Evolutionary conservation across 2,329 filamentous ascomycete species (phyloP).

Genomic region (Elsinoe australis): DNA sequence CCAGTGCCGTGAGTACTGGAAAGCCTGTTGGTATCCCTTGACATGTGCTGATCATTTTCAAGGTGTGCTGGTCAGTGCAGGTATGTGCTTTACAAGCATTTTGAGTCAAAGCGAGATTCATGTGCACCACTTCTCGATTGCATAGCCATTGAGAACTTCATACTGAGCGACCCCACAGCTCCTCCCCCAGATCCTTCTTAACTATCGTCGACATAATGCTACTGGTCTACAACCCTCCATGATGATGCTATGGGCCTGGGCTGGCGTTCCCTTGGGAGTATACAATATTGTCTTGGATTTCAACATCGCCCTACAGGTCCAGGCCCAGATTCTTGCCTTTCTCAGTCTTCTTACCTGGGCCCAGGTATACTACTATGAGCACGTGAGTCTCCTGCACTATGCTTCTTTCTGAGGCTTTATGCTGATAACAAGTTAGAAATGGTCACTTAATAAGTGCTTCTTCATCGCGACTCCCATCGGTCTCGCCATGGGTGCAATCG

Average conservation of each 20-base stretch:
- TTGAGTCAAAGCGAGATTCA: not conserved
- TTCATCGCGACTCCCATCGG: slow-evolving; percentile 46
- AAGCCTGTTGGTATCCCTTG: not conserved
- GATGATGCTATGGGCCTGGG: slow-evolving; percentile 65
- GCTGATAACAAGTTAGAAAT: slow-evolving; percentile 43
- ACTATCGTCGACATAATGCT: slow-evolving; percentile 58
- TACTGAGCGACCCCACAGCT: slow-evolving; percentile 41
- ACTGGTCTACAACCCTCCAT: slow-evolving; percentile 59
- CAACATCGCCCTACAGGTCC: slow-evolving; percentile 48
- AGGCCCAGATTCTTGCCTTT: slow-evolving; percentile 49
- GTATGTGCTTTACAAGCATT: not conserved
- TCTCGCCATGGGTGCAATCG: slow-evolving; percentile 50
- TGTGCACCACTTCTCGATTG: too few relatives aligned
- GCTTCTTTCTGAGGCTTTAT: not conserved
- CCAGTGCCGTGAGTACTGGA: slow-evolving; percentile 40
- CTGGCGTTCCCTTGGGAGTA: slow-evolving; percentile 58
- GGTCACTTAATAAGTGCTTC: slow-evolving; percentile 45
- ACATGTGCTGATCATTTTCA: slow-evolving; percentile 20
- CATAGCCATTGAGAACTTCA: too few relatives aligned
- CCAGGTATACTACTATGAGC: slow-evolving; percentile 50
- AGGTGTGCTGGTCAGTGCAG: slow-evolving; percentile 49
- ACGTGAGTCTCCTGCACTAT: slow-evolving; percentile 21
- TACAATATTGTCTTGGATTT: slow-evolving; percentile 50
- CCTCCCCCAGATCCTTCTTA: slow-evolving; percentile 62
- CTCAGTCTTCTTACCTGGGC: slow-evolving; percentile 49